Evolutionary conservation across 176 grass and related monocot genomes (phyloP).

Genomic region (Eragrostis curvula): DNA sequence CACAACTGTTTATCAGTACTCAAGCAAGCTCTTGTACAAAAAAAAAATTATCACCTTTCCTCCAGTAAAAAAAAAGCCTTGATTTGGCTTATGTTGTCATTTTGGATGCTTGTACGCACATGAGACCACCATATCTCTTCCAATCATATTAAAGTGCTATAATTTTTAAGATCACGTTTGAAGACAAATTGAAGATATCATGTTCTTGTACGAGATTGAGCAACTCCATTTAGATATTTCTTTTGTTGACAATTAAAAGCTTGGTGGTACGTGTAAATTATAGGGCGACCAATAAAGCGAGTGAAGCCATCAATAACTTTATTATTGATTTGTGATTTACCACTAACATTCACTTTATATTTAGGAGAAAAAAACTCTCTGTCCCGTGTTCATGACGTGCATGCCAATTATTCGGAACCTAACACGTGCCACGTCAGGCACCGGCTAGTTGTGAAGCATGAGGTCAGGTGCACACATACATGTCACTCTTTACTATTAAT

Average conservation of each 20-base stretch:
- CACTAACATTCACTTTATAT: neutral
- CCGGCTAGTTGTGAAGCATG: slow-evolving; percentile 12
- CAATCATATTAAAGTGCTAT: neutral
- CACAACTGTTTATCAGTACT: too few species aligned
- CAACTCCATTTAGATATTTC: neutral
- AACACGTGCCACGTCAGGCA: slow-evolving; percentile 18
- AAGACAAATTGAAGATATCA: neutral
- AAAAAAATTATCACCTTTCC: neutral
- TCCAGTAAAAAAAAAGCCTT: neutral
- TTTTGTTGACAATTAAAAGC: neutral
- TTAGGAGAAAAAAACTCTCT: neutral
- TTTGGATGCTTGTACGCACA: neutral
- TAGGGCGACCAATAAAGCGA: neutral
- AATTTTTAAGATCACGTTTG: neutral
- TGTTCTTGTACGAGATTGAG: neutral
- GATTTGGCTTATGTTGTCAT: neutral
- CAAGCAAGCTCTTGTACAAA: too few species aligned
- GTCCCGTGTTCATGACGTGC: neutral
- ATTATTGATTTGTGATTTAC: neutral
- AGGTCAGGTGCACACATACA: slow-evolving; percentile 16
- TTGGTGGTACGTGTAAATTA: neutral
- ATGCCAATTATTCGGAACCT: slow-evolving; percentile 1
- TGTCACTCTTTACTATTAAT: neutral
- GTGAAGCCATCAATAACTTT: neutral
- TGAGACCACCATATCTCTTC: neutral